These are phyloP conservation scores for Graphium sp. DNA, from an alignment of 2,329 filamentous ascomycete species.

Conservation along the genomic window DNA sequence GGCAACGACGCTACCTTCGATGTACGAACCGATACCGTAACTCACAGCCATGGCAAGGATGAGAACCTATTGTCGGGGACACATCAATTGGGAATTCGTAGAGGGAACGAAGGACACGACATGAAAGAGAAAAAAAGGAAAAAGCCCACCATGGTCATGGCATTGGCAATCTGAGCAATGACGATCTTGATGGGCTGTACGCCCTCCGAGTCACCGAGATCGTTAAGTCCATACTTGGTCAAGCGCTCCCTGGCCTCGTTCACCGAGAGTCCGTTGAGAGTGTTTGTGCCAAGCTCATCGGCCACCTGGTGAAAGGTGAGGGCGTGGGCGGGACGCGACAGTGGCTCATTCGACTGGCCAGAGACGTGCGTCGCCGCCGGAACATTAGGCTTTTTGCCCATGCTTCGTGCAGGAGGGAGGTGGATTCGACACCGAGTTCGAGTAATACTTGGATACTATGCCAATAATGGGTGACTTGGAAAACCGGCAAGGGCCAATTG, in stretches of 20 bases:
- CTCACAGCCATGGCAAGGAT: slow-evolving; percentile 40
- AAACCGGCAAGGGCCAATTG: no score
- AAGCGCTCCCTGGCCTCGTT: slow-evolving; percentile 32
- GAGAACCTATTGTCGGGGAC: slow-evolving; percentile 20
- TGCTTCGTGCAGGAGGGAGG: no score
- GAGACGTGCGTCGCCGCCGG: slow-evolving; percentile 11
- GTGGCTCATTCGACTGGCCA: slow-evolving; percentile 16
- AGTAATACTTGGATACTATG: no score
- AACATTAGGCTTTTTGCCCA: slow-evolving; percentile 2
- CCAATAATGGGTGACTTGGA: no score
- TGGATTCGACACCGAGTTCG: no score
- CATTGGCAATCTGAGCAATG: slow-evolving; percentile 37
- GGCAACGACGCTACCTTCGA: slow-evolving; percentile 31
- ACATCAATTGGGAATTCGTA: not conserved
- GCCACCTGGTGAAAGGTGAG: slow-evolving; percentile 29
- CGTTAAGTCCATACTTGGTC: slow-evolving; percentile 38
- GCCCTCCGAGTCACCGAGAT: slow-evolving; percentile 26
- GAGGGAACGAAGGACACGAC: not conserved
- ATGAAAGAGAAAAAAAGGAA: not conserved
- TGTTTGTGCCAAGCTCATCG: slow-evolving; percentile 32
- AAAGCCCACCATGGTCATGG: slow-evolving; percentile 31
- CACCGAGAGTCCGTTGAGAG: slow-evolving; percentile 33
- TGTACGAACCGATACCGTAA: slow-evolving; percentile 31
- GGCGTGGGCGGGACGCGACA: slow-evolving; percentile 40
- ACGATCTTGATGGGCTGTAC: slow-evolving; percentile 41